These are phyloP conservation scores for Hibiscus syriacus DNA, from an alignment of 345 rosid species.

Conservation along the genomic window DNA sequence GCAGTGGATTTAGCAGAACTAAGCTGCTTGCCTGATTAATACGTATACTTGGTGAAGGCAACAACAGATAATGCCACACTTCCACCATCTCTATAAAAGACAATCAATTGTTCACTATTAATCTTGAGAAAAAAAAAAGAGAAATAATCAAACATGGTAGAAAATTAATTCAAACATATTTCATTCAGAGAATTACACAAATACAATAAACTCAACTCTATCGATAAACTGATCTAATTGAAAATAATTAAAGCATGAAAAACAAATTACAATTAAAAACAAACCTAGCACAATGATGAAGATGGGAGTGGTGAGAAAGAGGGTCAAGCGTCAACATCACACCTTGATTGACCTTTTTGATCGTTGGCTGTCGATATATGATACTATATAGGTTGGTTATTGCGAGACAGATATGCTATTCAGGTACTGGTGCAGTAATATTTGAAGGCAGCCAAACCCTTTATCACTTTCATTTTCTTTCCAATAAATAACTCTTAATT, in stretches of 20 bases:
- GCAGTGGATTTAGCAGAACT: neutral
- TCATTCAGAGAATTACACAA: too few species aligned
- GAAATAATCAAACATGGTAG: too few species aligned
- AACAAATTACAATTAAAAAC: too few species aligned
- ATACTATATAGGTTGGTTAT: neutral
- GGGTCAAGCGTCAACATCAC: neutral
- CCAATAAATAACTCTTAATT: too few species aligned
- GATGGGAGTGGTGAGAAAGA: neutral
- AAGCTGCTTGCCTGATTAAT: neutral
- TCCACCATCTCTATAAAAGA: neutral
- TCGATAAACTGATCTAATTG: neutral
- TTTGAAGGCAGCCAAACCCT: neutral
- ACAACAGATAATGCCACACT: neutral
- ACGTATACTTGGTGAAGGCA: neutral
- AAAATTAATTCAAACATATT: too few species aligned
- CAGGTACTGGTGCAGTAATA: neutral
- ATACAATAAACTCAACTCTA: neutral
- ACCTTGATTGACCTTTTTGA: neutral
- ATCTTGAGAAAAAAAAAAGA: too few species aligned
- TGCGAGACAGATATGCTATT: neutral
- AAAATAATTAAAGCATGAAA: neutral
- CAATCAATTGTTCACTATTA: too few species aligned
- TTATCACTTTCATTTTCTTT: neutral
- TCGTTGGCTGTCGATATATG: neutral
- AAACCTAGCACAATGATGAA: neutral